A percentile compares a stretch with the other conserved stretches of the same genome.
Conservation (phyloP, 331 rosid species). For the Stylosanthes scabra region DNA sequence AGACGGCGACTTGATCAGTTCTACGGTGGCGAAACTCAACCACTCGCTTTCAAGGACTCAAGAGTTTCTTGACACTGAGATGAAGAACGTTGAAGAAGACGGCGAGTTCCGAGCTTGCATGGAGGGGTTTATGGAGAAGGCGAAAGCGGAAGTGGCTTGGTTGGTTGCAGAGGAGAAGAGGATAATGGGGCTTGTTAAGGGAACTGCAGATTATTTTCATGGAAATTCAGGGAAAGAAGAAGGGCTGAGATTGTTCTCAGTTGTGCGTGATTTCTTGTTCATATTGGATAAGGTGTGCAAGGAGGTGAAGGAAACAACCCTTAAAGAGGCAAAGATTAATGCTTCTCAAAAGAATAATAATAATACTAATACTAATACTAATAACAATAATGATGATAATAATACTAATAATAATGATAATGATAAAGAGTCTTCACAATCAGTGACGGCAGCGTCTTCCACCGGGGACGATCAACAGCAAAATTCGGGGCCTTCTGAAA, state of each 20-base stretch:
- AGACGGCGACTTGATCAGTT: slow-evolving; percentile 59
- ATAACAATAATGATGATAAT: no score
- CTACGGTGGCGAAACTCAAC: slow-evolving; percentile 52
- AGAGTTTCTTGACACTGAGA: slow-evolving; percentile 54
- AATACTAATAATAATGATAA: no score
- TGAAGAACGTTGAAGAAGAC: slow-evolving; percentile 59
- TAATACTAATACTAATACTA: no score
- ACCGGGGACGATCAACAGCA: slow-evolving; percentile 32
- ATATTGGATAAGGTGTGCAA: slow-evolving; percentile 75
- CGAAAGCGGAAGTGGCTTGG: slow-evolving; percentile 50
- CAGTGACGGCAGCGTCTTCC: slow-evolving; percentile 34
- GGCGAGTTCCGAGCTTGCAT: slow-evolving; percentile 49
- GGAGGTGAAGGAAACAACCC: slow-evolving; percentile 52
- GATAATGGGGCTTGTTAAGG: slow-evolving; percentile 70
- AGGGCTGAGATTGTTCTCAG: slow-evolving; percentile 71
- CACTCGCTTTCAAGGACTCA: slow-evolving; percentile 42
- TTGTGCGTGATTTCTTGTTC: slow-evolving; percentile 78
- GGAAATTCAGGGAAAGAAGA: slow-evolving; percentile 83
- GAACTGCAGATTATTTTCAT: slow-evolving; percentile 81
- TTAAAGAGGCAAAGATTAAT: slow-evolving; percentile 38
- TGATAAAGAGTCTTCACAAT: slow-evolving; percentile 47
- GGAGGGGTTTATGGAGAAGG: slow-evolving; percentile 52
- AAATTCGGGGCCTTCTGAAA: background rate
- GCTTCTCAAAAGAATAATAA: no score
- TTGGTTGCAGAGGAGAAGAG: slow-evolving; percentile 71